phyloP scores from a whole-genome alignment of 2,329 filamentous ascomycete species.

The Phoma sp. region DNA sequence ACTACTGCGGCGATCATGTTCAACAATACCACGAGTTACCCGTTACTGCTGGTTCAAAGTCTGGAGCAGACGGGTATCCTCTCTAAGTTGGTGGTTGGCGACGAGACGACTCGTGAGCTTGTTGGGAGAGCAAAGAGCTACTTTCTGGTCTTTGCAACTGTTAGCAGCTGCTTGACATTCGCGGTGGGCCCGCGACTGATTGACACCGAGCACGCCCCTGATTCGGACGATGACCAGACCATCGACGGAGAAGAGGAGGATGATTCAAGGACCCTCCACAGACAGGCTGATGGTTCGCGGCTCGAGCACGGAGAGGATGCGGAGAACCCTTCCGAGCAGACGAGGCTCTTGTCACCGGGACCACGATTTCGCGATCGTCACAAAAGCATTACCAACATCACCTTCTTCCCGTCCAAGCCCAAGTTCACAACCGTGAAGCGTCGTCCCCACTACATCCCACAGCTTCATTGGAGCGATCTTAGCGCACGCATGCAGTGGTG shows the following conservation, averaged over 20 bases:
- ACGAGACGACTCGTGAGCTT: too few relatives aligned
- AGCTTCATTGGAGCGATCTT: slow-evolving; percentile 30
- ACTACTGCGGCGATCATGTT: too few relatives aligned
- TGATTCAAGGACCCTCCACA: not conserved
- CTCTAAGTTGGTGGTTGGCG: too few relatives aligned
- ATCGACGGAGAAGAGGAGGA: slow-evolving; percentile 8
- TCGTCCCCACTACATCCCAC: slow-evolving; percentile 35
- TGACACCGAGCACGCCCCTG: slow-evolving; percentile 32
- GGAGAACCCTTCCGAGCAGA: slow-evolving; percentile 17
- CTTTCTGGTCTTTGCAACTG: too few relatives aligned
- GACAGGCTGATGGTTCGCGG: not conserved
- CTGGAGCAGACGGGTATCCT: too few relatives aligned
- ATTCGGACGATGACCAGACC: slow-evolving; percentile 29
- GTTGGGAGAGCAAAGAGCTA: too few relatives aligned
- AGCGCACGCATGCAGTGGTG: slow-evolving; percentile 36
- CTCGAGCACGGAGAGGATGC: not conserved
- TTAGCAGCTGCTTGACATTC: too few relatives aligned
- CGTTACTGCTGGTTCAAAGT: too few relatives aligned
- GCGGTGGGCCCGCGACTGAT: too few relatives aligned
- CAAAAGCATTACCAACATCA: slow-evolving; percentile 28
- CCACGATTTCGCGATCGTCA: slow-evolving; percentile 15
- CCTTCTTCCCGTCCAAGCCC: slow-evolving; percentile 31
- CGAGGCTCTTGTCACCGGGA: slow-evolving; percentile 15
- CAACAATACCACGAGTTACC: too few relatives aligned
- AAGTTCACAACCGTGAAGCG: slow-evolving; percentile 29